Evolutionary conservation across 305 asterid genomes (phyloP), one percentile per base, ranked within the genome.

Genomic region (Fraxinus sp.): DNA sequence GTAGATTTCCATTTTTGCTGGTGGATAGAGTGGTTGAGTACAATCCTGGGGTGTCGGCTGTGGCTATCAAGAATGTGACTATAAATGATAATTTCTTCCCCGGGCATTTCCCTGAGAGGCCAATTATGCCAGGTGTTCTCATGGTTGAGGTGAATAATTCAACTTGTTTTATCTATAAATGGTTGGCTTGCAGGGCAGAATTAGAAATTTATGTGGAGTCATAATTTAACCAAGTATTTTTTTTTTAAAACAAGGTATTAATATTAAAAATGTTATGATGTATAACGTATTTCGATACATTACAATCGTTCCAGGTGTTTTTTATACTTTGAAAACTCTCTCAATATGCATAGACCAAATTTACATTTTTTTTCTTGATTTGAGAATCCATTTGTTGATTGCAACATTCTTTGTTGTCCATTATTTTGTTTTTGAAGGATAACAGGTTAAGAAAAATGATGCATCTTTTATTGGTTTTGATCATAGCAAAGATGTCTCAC

Each of bases 41-140:
- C 88, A 89, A 39, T 80, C 94, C 98, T 0, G 97, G 98, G 78
- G 97, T 93, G 74, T 90, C 98, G 2, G 98, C 91, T 13, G 98
- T 95, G 79, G 98, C 88, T 55, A 95, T 93, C 84, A 93, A 94
- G 95, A 95, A 95, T 83, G 98, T 95, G 72, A 91, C 98, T 0
- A 95, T 95, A 20, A 93, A 93, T 79, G 98, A 95, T 81, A 90
- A 92, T 90, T 93, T 95, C 91, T 95, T 92, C 77, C 96, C 95
- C 18, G 98, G 98, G 0, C 98, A 92, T 89, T 94, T 94, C 83
- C 98, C 98, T 1, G 95, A 94, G 87, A 93, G 98, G 89, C 97
- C 97, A 37, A 94, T 95, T 41, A 94, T 94, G 97, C 97, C 98
- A 68, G 98, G 98, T 80, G 98, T 95, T 64, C 97, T 95, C 86